Percentiles rank a stretch among this genome's conserved stretches.
Evolutionary conservation across 1,284 basidiomycete genomes (phyloP).

Genomic region (Sanguinoderma infundibulare): DNA sequence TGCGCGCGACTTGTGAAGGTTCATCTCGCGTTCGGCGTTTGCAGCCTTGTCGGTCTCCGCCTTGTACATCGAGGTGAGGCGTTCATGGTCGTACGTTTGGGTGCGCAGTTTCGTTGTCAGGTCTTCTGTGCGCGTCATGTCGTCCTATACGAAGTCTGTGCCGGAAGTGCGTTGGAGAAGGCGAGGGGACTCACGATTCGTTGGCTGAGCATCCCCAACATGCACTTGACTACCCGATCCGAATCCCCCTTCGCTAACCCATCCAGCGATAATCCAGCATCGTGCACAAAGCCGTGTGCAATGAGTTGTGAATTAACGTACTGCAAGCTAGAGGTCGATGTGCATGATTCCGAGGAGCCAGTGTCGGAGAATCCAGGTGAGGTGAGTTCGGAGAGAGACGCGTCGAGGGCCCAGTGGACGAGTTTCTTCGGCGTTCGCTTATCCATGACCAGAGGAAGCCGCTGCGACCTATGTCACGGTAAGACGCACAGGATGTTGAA

Average conservation of each 20-base stretch:
- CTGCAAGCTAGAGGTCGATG: slow-evolving; percentile 48
- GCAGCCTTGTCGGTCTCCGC: slow-evolving; percentile 61
- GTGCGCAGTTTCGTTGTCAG: slow-evolving; percentile 78
- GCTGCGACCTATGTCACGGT: too few species aligned
- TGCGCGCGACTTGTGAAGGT: slow-evolving; percentile 70
- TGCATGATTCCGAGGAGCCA: slow-evolving; percentile 31
- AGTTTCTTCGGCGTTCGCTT: slow-evolving; percentile 34
- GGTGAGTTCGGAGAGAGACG: slow-evolving; percentile 33
- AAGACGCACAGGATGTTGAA: not conserved
- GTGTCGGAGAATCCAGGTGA: slow-evolving; percentile 35
- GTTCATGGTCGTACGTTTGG: slow-evolving; percentile 83
- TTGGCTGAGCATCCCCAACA: slow-evolving; percentile 80
- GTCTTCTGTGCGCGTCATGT: slow-evolving; percentile 81
- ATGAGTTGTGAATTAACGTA: slow-evolving; percentile 81
- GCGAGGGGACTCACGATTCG: slow-evolving; percentile 63
- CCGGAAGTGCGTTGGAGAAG: not conserved
- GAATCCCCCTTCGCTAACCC: slow-evolving; percentile 60
- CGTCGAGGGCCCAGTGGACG: slow-evolving; percentile 39
- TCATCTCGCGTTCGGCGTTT: slow-evolving; percentile 75
- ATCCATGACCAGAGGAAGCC: not conserved
- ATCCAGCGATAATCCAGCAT: slow-evolving; percentile 67
- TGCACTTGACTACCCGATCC: slow-evolving; percentile 75
- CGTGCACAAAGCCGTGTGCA: slow-evolving; percentile 76
- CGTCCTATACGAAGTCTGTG: slow-evolving; percentile 54
- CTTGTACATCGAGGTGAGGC: slow-evolving; percentile 67